Base-by-base conservation (phyloP, 108 stramenopile species). In the Nannochloropsis granulata region DNA sequence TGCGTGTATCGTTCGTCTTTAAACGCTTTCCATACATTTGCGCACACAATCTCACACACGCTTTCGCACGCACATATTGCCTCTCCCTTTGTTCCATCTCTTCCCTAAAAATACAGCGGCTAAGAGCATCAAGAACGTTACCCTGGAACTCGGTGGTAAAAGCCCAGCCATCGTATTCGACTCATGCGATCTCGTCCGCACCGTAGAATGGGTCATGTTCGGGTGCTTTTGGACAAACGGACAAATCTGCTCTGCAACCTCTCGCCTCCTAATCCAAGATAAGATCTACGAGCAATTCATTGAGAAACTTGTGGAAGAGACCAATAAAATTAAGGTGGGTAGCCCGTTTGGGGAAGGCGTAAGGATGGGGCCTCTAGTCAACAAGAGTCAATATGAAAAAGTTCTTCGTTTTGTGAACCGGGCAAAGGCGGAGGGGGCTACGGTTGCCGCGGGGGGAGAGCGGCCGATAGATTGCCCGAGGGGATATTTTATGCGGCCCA, bases 401-500 rank as follows among this genome's bases (percentile, higher is more conserved):
- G 79, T 80, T 13, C n/a, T 25, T 21, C 13, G 79, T 14, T 80
- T 80, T 25, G n/a, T 80, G 24, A 24, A 24, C 23, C n/a, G 79
- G 24, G 79, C 79, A 24, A 13, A 13, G 24, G 25, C 24, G 9
- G 79, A 25, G 24, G 79, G 79, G 23, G 24, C 13, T 24, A 25
- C n/a, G 10, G n/a, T 25, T 24, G 79, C 23, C 79, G 79, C 79
- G 24, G 79, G 24, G 13, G 10, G 79, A 21, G 79, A 23, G 13
- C 79, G 79, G 23, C 79, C 25, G 23, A 23, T 24, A 24, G 79
- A 25, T 23, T 23, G 71, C 23, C 56, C 56, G 7, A 16, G 21
- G 16, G 46, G 71, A 13, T 44, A 92, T 24, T 97, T 92, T 87
- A 95, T 91, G 88, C 86, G 85, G 56, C 96, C 98, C n/a, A 97